Percentiles rank a stretch among this genome's conserved stretches.
Conservation (phyloP, 1,284 basidiomycete genomes). For the Austroboletus novae-zelandiae region DNA sequence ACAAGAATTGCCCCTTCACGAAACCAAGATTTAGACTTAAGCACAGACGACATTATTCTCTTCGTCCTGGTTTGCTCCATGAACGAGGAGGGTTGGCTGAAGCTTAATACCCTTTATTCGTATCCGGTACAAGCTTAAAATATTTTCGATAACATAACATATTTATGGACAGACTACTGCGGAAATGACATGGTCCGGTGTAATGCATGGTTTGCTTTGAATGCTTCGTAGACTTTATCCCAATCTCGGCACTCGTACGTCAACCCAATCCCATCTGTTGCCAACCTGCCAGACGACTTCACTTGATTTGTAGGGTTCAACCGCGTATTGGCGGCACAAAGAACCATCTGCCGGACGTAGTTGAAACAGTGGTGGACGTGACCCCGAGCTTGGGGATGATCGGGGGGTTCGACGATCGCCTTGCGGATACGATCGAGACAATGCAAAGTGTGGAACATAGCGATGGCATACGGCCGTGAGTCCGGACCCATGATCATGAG, state of each 20-base stretch:
- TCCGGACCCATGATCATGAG: conserved; percentile 17
- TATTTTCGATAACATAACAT: too few relatives aligned
- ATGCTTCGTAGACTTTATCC: conserved; percentile 21
- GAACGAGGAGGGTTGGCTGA: too few relatives aligned
- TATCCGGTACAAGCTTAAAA: too few relatives aligned
- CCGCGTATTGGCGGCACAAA: conserved; percentile 30
- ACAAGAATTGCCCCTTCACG: conserved; percentile 13
- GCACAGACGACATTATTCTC: background rate
- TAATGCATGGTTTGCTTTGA: conserved; percentile 19
- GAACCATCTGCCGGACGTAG: conserved; percentile 34
- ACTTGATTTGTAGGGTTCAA: conserved; percentile 27
- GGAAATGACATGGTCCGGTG: conserved; percentile 18
- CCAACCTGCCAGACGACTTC: conserved; percentile 7
- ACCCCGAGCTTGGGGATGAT: conserved; percentile 1
- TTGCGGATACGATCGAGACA: conserved; percentile 24
- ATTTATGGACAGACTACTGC: background rate
- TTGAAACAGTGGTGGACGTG: conserved; percentile 34
- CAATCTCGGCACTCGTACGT: conserved; percentile 22
- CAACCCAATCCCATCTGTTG: conserved; percentile 24
- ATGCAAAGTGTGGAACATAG: conserved; percentile 25
- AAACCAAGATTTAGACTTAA: conserved; percentile 10
- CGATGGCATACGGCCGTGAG: conserved; percentile 20
- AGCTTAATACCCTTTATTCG: too few relatives aligned
- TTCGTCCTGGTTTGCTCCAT: too few relatives aligned
- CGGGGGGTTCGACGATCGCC: conserved; percentile 9